Percentiles rank a stretch among this genome's conserved stretches.
phyloP scores from a whole-genome alignment of 352 stramenopile species.

The Phytopythium montanum region DNA sequence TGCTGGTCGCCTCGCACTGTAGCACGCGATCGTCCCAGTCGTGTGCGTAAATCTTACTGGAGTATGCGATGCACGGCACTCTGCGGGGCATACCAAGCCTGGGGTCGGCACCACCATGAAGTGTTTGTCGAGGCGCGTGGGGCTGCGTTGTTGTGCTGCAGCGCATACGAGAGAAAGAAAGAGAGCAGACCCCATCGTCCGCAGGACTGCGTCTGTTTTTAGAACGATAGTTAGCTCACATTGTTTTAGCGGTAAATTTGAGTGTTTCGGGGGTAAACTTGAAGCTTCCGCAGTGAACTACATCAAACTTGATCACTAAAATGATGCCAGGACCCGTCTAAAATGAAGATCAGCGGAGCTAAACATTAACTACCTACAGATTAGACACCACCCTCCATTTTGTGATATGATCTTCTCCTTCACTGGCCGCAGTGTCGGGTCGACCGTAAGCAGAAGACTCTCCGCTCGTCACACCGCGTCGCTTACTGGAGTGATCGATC shows the following conservation, averaged over 20 bases:
- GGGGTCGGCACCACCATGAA: constrained; percentile 7
- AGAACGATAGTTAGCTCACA: too few species aligned
- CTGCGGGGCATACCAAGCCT: constrained; percentile 10
- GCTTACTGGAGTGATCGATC: background rate
- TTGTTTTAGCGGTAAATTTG: too few species aligned
- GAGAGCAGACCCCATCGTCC: too few species aligned
- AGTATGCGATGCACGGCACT: constrained; percentile 11
- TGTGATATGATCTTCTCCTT: too few species aligned
- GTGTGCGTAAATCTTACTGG: constrained; percentile 16
- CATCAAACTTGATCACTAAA: too few species aligned
- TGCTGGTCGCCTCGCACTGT: constrained; percentile 20
- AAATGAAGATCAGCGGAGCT: too few species aligned
- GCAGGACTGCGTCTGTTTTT: too few species aligned
- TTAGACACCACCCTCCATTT: too few species aligned
- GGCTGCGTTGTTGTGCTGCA: constrained; percentile 41
- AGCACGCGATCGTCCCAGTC: constrained; percentile 16
- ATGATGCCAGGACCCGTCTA: too few species aligned
- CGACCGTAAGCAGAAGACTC: background rate
- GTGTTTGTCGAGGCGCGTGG: constrained; percentile 24
- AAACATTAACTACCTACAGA: too few species aligned
- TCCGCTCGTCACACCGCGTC: background rate
- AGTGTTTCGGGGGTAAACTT: too few species aligned
- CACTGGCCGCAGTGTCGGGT: background rate
- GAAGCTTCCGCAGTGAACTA: too few species aligned
- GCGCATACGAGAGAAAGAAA: constrained; percentile 56